These are phyloP conservation scores for Lumnitzera racemosa DNA, from an alignment of 345 rosid species.

Conservation along the genomic window DNA sequence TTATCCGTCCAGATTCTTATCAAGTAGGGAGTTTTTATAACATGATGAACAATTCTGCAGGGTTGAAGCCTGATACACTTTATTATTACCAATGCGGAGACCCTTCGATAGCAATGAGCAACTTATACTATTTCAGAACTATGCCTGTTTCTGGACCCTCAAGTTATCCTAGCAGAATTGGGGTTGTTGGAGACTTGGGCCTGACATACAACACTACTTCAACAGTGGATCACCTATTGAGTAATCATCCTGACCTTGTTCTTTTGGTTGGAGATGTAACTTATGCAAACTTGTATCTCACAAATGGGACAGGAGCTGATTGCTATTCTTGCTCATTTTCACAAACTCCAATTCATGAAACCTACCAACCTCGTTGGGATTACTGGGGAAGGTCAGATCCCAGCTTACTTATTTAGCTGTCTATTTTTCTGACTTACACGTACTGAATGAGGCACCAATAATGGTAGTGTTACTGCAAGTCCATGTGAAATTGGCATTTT, in stretches of 20 bases:
- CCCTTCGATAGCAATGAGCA: conserved; percentile 56
- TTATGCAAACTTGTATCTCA: conserved; percentile 65
- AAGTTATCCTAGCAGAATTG: conserved; percentile 59
- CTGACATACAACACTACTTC: conserved; percentile 79
- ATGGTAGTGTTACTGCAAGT: no score
- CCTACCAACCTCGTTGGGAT: conserved; percentile 98
- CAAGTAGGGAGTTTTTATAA: no score
- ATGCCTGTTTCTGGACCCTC: conserved; percentile 53
- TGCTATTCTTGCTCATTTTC: conserved; percentile 50
- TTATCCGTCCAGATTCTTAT: no score
- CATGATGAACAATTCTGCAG: conserved; percentile 24
- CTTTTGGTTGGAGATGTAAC: conserved; percentile 70
- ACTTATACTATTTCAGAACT: conserved; percentile 44
- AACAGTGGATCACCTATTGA: conserved; percentile 40
- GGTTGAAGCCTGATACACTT: conserved; percentile 47
- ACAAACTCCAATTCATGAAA: conserved; percentile 53
- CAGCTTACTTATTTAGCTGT: neutral
- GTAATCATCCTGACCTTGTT: conserved; percentile 78
- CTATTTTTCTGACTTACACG: neutral
- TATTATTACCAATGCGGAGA: conserved; percentile 73
- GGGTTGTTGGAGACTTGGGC: conserved; percentile 76
- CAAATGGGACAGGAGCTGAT: conserved; percentile 49
- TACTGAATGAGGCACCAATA: no score
- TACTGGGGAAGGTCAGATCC: conserved; percentile 78
- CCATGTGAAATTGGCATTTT: no score